Base-by-base conservation (phyloP, 2,329 filamentous ascomycete species). In the Lasiodiplodia citricola region DNA sequence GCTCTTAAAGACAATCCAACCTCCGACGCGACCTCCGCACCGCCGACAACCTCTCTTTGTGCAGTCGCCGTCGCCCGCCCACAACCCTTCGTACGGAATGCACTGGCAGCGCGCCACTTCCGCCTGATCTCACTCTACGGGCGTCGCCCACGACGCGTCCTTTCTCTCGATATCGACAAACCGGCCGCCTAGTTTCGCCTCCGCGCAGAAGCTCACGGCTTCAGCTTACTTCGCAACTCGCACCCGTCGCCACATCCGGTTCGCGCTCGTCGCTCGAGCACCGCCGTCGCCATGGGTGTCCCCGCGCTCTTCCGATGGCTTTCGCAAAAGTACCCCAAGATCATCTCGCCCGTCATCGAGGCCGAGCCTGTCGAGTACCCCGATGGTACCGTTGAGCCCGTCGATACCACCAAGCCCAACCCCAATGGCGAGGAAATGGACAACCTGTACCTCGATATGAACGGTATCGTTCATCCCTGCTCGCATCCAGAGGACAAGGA, bases 381-480 rank as follows among this genome's bases (percentile, higher is more conserved):
- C 80, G 93, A 97, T 86, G 95, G 94, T 73, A 87, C 90, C 54
- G 86, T 88, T 73, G 91, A 97, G 69, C 96, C 96, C 2, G 88
- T 98, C 70, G 94, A 99, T 78, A 90, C 89, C 13, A 94, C 91
- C 7, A 85, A 88, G 50, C 90, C 93, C 6, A 99, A 99, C 77
- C 96, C 96, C 2, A 99, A 99, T 82, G 94, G 94, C 79, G 95
- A 98, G 82, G 96, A 99, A 80, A 92, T 97, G 76, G 95, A 99
- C 83, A 99, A 99, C 76, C 85, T 99, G 6, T 99, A 99, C 78
- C 88, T 99, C 71, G 96, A 99, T 77, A 98, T 99, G 95, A 99
- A 99, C 81, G 96, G 96, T 79, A 99, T 99, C 73, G 96, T 99
- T 47, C 96, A 99, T 84, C 96, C 96, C 38, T 99, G 96, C 83